Evolutionary conservation across 2,329 filamentous ascomycete genomes (phyloP).

Genomic region (Aspergillus fructus): DNA sequence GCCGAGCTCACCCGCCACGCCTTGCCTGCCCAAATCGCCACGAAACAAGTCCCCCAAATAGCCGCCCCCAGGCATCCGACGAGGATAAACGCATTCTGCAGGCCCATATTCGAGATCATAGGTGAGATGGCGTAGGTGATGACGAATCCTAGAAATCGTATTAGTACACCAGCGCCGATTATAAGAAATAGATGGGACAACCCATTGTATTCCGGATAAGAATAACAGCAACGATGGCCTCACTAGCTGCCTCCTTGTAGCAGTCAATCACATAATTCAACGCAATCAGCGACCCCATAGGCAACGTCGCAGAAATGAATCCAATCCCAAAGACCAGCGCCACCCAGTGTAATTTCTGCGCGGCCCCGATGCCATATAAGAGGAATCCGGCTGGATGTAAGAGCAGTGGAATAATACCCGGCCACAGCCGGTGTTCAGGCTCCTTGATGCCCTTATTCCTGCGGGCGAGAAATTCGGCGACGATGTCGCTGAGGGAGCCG

Average conservation of each 20-base stretch:
- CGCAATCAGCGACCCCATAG: conserved; percentile 15
- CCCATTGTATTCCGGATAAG: conserved; percentile 41
- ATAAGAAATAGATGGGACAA: neutral
- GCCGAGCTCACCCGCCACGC: too few relatives aligned
- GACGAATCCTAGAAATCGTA: too few relatives aligned
- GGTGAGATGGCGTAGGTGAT: too few relatives aligned
- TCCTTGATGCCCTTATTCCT: conserved; percentile 2
- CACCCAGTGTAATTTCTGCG: neutral
- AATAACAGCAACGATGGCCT: conserved; percentile 33
- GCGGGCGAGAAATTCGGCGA: neutral
- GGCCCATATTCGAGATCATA: too few relatives aligned
- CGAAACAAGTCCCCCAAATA: too few relatives aligned
- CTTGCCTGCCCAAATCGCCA: too few relatives aligned
- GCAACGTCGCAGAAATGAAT: neutral
- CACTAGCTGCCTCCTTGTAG: conserved; percentile 28
- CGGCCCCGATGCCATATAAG: conserved; percentile 3
- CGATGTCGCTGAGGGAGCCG: neutral
- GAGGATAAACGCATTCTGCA: too few relatives aligned
- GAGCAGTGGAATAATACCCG: neutral
- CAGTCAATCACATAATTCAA: conserved; percentile 29
- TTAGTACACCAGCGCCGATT: too few relatives aligned
- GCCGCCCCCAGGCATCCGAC: too few relatives aligned
- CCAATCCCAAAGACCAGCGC: neutral
- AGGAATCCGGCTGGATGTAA: conserved; percentile 3
- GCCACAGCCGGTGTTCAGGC: neutral